Conservation (phyloP, 345 rosid species). For the Syzygium aromaticum region DNA sequence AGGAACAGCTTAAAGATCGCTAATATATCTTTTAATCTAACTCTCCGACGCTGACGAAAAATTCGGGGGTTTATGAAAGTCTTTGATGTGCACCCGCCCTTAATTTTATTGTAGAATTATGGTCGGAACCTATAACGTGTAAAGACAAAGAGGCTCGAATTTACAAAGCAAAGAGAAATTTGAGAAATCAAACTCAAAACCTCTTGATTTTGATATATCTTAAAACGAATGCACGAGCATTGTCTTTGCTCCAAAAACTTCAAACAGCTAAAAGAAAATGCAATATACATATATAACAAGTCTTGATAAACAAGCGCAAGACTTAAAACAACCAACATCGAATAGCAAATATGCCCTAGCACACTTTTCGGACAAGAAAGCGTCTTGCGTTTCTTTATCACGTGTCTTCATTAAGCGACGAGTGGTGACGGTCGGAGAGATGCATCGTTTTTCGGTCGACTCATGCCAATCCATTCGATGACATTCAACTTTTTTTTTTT, state of each 20-base stretch:
- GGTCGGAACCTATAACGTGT: not conserved
- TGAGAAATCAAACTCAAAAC: not conserved
- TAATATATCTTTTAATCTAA: not conserved
- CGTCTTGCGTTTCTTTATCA: not conserved
- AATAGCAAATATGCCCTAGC: not conserved
- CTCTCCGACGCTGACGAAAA: not conserved
- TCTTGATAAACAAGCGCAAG: not conserved
- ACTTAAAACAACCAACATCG: not conserved
- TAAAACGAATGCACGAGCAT: too few species aligned
- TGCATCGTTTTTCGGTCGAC: fast-evolving
- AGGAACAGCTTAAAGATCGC: not conserved
- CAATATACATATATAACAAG: not conserved
- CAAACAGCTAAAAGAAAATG: not conserved
- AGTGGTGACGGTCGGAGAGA: not conserved
- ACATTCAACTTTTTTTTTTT: not conserved
- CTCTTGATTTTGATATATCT: not conserved
- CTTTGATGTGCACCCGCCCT: not conserved
- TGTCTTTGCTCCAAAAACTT: not conserved
- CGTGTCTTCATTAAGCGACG: not conserved
- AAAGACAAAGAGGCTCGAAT: not conserved
- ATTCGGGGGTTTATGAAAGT: not conserved
- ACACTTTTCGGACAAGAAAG: not conserved
- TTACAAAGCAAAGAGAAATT: too few species aligned
- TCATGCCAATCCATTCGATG: not conserved
- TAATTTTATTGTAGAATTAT: not conserved